Conservation (phyloP, 2,329 filamentous ascomycete species). For the Diaporthe ilicicola region DNA sequence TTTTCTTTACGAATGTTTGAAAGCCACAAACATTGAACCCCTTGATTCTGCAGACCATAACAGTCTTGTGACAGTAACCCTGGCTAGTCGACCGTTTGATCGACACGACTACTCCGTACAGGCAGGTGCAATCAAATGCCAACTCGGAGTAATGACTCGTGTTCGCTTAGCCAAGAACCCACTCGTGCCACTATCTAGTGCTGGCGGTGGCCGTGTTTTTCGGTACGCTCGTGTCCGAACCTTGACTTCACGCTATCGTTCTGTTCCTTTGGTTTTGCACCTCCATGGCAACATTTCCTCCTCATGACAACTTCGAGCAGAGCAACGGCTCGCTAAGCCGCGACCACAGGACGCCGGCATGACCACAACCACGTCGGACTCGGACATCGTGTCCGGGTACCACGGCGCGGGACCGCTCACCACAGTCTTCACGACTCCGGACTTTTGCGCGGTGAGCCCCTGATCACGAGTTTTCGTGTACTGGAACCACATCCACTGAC, state of each 20-base stretch:
- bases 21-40: not conserved
- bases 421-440: constrained; percentile 23
- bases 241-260: constrained; percentile 8
- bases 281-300: not conserved
- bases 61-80: not conserved
- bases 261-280: not conserved
- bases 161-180: constrained; percentile 19
- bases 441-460: constrained; percentile 21
- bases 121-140: constrained; percentile 13
- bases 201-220: not conserved
- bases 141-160: constrained; percentile 1
- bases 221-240: not conserved
- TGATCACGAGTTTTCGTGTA: not conserved
- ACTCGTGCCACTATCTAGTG: not conserved
- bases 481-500: constrained; percentile 1
- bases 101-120: constrained; percentile 13
- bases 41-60: not conserved
- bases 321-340: constrained; percentile 4
- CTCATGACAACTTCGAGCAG: not conserved
- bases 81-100: constrained; percentile 5
- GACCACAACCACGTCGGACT: not conserved
- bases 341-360: not conserved
- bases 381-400: not conserved
- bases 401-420: constrained; percentile 25
- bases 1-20: not conserved